Evolutionary conservation across 1,284 basidiomycete species (phyloP).

Genomic region (Pseudozyma hubeiensis): DNA sequence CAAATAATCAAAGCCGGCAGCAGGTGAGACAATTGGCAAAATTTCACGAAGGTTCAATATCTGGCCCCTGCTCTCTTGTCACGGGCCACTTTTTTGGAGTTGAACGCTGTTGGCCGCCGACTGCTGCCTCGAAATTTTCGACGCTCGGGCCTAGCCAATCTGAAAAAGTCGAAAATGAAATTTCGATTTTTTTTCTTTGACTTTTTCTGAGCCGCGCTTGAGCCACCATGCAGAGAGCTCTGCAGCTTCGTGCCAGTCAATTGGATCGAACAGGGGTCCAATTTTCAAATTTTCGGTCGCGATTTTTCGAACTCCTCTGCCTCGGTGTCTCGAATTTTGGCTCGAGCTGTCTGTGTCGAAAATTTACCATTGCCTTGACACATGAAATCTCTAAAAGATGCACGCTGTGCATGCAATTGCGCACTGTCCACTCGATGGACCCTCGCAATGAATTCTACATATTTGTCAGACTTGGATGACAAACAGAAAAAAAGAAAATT

Average conservation of each 20-base stretch:
- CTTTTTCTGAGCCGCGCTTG: neutral
- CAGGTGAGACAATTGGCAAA: too few species aligned
- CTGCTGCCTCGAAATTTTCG: too few species aligned
- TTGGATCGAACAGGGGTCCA: too few species aligned
- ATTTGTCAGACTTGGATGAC: too few species aligned
- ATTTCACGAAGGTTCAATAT: too few species aligned
- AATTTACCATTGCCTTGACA: neutral
- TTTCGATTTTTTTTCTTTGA: too few species aligned
- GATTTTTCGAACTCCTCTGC: neutral
- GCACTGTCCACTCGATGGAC: conserved; percentile 9
- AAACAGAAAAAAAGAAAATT: too few species aligned
- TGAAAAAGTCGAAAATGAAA: neutral
- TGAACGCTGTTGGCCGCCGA: too few species aligned
- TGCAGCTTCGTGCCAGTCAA: neutral
- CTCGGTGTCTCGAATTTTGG: neutral
- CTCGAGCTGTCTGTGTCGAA: neutral
- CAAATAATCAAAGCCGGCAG: too few species aligned
- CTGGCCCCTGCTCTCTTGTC: too few species aligned
- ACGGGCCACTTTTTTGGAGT: too few species aligned
- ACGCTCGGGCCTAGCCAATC: neutral
- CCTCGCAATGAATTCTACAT: neutral
- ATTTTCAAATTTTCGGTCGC: too few species aligned
- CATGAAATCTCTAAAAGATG: conserved; percentile 2
- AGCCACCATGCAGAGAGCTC: neutral
- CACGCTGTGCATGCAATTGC: conserved; percentile 8